Evolutionary conservation across 176 grass and related monocot genomes (phyloP).

Genomic region (Calamus simplicifolius): DNA sequence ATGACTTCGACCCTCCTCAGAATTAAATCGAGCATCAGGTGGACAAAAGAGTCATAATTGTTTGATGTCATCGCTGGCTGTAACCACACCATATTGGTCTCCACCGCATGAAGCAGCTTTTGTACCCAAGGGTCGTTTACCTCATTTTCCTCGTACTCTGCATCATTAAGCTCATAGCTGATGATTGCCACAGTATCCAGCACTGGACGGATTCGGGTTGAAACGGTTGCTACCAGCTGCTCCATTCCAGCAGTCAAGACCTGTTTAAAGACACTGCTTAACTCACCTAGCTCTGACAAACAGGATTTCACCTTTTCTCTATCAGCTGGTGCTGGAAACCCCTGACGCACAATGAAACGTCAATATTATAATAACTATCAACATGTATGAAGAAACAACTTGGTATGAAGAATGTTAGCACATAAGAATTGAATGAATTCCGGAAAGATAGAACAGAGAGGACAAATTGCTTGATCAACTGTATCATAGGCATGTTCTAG

Average conservation of each 20-base stretch:
- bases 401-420: too few species aligned
- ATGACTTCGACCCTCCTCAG: constrained; percentile 95
- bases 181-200: constrained; percentile 76
- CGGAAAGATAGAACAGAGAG: too few species aligned
- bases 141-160: constrained; percentile 85
- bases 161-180: constrained; percentile 79
- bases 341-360: constrained; percentile 27
- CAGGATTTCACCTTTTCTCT: constrained; percentile 94
- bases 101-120: constrained; percentile 74
- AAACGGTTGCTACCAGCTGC: constrained; percentile 62
- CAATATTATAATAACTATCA: too few species aligned
- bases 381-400: too few species aligned
- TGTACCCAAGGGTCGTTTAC: constrained; percentile 90
- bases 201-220: constrained; percentile 59
- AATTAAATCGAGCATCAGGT: constrained; percentile 79
- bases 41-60: constrained; percentile 89
- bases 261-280: too few species aligned
- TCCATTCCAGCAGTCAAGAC: constrained; percentile 75
- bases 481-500: too few species aligned
- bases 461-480: too few species aligned
- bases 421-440: too few species aligned
- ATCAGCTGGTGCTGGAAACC: constrained; percentile 63
- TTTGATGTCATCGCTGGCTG: constrained; percentile 76
- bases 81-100: constrained; percentile 67
- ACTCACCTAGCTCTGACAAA: constrained; percentile 76